phyloP scores from a whole-genome alignment of 1,284 basidiomycete genomes.

The Apiotrichum gamsii region DNA sequence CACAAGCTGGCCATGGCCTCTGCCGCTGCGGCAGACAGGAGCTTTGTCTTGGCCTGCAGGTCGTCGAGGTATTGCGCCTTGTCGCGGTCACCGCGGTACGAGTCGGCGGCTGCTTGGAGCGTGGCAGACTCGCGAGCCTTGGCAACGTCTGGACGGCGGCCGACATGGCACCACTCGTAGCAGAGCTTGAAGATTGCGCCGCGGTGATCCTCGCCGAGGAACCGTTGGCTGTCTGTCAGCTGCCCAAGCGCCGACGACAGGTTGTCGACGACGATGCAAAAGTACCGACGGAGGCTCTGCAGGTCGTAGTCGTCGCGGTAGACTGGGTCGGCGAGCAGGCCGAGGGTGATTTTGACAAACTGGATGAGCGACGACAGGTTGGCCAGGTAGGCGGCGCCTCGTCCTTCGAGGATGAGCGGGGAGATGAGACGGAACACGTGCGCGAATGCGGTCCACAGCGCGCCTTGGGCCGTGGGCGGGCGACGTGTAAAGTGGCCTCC shows the following conservation, averaged over 20 bases:
- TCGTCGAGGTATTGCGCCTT: constrained; percentile 54
- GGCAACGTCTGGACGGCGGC: constrained; percentile 65
- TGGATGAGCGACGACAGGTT: constrained; percentile 73
- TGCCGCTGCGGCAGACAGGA: constrained; percentile 68
- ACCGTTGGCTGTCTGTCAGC: constrained; percentile 65
- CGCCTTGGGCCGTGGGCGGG: constrained; percentile 66
- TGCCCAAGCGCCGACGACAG: constrained; percentile 72
- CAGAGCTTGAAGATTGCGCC: constrained; percentile 76
- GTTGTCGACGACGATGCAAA: constrained; percentile 80
- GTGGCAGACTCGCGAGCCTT: constrained; percentile 69
- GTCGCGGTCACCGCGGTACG: constrained; percentile 51
- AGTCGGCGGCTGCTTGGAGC: constrained; percentile 61
- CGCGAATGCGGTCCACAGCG: constrained; percentile 80
- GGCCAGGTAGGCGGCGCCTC: constrained; percentile 59
- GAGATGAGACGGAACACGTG: constrained; percentile 84
- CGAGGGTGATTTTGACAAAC: constrained; percentile 76
- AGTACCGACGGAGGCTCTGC: constrained; percentile 77
- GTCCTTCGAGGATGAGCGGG: constrained; percentile 64
- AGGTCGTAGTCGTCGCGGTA: constrained; percentile 71
- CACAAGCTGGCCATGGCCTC: constrained; percentile 80
- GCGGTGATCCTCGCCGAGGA: constrained; percentile 69
- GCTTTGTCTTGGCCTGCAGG: constrained; percentile 65
- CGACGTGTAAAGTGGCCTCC: constrained; percentile 38
- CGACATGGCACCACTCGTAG: constrained; percentile 89
- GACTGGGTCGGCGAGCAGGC: constrained; percentile 65